phyloP scores from a whole-genome alignment of 805 yeast species.

The Kodamaea fukazawae region DNA sequence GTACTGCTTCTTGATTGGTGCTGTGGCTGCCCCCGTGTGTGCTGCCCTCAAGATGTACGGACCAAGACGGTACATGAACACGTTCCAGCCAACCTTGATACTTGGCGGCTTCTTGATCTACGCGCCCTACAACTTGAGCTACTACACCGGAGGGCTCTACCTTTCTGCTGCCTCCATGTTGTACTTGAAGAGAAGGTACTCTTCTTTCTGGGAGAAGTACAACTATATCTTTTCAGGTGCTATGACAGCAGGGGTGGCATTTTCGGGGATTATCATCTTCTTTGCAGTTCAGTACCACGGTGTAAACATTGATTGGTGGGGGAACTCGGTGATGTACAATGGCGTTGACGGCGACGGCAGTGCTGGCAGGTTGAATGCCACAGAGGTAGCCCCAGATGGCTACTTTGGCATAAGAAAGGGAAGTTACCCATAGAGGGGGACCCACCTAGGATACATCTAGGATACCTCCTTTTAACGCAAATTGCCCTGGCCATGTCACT shows the following conservation, averaged over 20 bases:
- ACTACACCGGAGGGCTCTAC: slow-evolving; percentile 29
- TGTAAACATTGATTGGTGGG: slow-evolving; percentile 31
- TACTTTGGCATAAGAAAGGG: slow-evolving; percentile 36
- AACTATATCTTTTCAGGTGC: slow-evolving; percentile 32
- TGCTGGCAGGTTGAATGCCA: slow-evolving; percentile 14
- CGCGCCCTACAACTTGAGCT: slow-evolving; percentile 35
- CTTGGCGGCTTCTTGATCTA: slow-evolving; percentile 30
- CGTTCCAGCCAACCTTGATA: slow-evolving; percentile 33
- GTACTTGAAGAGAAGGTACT: slow-evolving; percentile 25
- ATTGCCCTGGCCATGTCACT: too few species aligned
- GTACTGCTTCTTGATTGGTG: slow-evolving; percentile 35
- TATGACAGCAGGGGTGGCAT: slow-evolving; percentile 35
- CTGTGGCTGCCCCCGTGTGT: slow-evolving; percentile 23
- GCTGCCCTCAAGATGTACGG: slow-evolving; percentile 16
- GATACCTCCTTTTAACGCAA: too few species aligned
- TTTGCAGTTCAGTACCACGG: slow-evolving; percentile 36
- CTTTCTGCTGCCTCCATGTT: slow-evolving; percentile 27
- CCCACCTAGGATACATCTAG: too few species aligned
- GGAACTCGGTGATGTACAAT: slow-evolving; percentile 22
- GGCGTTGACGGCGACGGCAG: slow-evolving; percentile 45
- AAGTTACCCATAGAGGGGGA: slow-evolving; percentile 17
- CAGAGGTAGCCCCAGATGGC: slow-evolving; percentile 29
- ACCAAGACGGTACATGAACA: slow-evolving; percentile 20
- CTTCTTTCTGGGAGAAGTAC: slow-evolving; percentile 37
- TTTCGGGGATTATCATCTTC: slow-evolving; percentile 33